Percentiles rank a stretch among this genome's conserved stretches.
Conservation (phyloP, 2,329 filamentous ascomycete species). For the Leptographium lundbergii region DNA sequence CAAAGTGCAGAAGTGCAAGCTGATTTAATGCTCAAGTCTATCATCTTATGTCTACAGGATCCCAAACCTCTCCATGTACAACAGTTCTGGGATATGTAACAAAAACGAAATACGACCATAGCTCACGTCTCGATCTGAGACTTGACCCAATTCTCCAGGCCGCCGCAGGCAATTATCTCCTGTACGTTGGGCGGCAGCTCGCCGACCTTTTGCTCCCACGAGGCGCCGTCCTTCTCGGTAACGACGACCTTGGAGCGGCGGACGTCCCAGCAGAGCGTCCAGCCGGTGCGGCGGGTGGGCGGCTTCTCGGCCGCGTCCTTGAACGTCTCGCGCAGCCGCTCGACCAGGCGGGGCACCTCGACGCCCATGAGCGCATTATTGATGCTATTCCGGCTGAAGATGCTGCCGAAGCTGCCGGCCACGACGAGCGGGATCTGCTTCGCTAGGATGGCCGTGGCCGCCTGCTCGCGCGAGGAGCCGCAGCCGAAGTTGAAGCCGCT, state of each 20-base stretch:
- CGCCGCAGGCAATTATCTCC: conserved; percentile 66
- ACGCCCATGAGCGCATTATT: conserved; percentile 67
- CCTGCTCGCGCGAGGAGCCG: conserved; percentile 60
- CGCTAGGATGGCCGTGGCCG: conserved; percentile 75
- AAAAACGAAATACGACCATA: too few relatives aligned
- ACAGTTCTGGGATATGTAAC: too few relatives aligned
- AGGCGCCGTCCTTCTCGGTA: conserved; percentile 50
- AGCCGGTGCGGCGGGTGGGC: conserved; percentile 64
- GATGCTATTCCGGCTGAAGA: conserved; percentile 41
- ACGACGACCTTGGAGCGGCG: conserved; percentile 56
- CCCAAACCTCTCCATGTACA: too few relatives aligned
- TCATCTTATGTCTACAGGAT: too few relatives aligned
- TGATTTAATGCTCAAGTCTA: too few relatives aligned
- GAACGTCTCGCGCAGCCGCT: conserved; percentile 52
- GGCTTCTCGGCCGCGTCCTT: conserved; percentile 29
- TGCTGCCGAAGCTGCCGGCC: conserved; percentile 70
- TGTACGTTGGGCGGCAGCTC: conserved; percentile 51
- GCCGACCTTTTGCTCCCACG: conserved; percentile 67
- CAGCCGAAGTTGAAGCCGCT: conserved; percentile 83
- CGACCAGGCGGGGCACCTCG: conserved; percentile 54
- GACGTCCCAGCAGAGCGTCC: conserved; percentile 76
- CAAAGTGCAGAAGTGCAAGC: too few relatives aligned
- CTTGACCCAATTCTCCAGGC: conserved; percentile 75
- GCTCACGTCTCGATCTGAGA: conserved; percentile 36
- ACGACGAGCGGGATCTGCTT: conserved; percentile 71